Base-by-base conservation (phyloP, 495 filamentous ascomycete genomes). In the Rusavskia elegans region DNA sequence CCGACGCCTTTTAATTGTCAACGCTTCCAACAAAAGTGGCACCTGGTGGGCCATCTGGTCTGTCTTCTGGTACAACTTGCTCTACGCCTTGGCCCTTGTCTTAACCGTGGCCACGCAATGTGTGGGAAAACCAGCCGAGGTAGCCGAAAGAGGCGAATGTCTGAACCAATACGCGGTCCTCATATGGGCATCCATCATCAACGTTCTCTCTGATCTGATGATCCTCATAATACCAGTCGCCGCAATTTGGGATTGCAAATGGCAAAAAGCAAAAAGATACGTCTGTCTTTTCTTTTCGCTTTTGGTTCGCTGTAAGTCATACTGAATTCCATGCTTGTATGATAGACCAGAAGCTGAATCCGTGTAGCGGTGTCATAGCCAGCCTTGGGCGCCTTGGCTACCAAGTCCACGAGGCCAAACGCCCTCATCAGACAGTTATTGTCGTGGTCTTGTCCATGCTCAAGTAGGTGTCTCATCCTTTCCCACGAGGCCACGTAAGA, bases 221-320 rank as follows among this genome's bases (percentile, higher is more conserved):
- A 77, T 79, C 30, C 53, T 80, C 19, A 55, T 72, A 14, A 74
- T 78, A 35, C 76, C 76, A 0, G 69, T 79, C 29, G 66, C 65
- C 0, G 74, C 69, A 2, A 55, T 78, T 36, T 61, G 61, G 49
- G 61, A 4, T 61, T 80, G 19, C 68, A 75, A 9, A 60, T 78
- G 48, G 66, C 71, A 6, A 59, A 52, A 40, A 71, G 60, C 48
- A 71, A 75, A 51, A 79, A 72, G 56, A 39, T 72, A 37, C 67
- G 66, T 3, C 53, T 77, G 23, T 68, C 68, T 37, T 57, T 66
- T 0, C 63, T 77, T n/a, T 79, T 78, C 59, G 72, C 67, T 0
- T 41, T 77, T 30, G 75, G 75, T 44, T 64, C 66, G 49, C 70
- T 76, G 75, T 79, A 60, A 68, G 71, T 64, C 25, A 25, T 3